These are phyloP conservation scores for Fusarium euwallaceae DNA, from an alignment of 2,329 filamentous ascomycete genomes.

Conservation along the genomic window DNA sequence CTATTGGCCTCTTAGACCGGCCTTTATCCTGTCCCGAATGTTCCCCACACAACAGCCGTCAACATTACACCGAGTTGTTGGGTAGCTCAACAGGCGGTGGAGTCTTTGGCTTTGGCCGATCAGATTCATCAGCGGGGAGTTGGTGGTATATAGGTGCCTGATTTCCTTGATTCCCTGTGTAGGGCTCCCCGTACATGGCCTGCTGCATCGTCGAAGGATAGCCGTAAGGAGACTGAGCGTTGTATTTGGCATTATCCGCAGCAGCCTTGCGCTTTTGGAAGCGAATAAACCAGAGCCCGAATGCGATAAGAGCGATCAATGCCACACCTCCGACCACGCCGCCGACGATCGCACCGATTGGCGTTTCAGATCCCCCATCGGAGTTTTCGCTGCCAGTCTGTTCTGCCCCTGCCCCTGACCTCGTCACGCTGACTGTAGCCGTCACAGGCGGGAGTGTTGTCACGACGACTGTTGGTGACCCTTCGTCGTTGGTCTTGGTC, in stretches of 20 bases:
- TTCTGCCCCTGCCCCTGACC: neutral
- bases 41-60: neutral
- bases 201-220: neutral
- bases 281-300: neutral
- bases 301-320: neutral
- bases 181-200: neutral
- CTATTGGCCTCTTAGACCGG: neutral
- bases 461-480: neutral
- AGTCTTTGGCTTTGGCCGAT: neutral
- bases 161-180: neutral
- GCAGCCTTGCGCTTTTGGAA: neutral
- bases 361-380: neutral
- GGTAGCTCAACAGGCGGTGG: neutral
- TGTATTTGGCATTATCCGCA: neutral
- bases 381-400: neutral
- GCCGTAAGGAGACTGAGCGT: neutral
- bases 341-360: neutral
- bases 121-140: neutral
- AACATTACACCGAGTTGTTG: neutral
- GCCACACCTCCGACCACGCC: neutral
- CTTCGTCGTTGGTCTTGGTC: neutral
- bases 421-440: neutral
- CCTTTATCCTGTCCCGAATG: neutral
- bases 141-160: neutral
- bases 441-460: neutral